Percentiles rank a stretch among this genome's conserved stretches.
Evolutionary conservation across 495 filamentous ascomycete species (phyloP).

Genomic region (Talaromyces stipitatus): DNA sequence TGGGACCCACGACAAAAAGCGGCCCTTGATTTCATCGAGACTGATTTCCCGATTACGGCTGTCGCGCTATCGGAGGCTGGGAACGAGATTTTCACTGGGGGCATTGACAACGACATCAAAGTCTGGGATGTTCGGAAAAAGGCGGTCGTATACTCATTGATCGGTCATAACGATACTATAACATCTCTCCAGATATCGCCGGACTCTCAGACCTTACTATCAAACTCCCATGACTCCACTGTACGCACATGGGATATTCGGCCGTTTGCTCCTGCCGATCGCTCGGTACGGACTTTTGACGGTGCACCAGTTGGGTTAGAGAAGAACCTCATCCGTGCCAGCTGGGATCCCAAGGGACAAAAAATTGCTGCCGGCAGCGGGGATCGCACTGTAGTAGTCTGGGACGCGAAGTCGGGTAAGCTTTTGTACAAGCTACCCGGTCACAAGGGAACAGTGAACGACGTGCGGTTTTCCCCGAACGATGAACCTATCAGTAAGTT

Average conservation of each 20-base stretch:
- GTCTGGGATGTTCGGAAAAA: conserved; percentile 96
- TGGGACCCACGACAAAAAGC: conserved; percentile 95
- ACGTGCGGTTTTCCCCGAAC: conserved; percentile 78
- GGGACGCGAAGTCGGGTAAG: conserved; percentile 76
- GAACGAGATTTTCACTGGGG: conserved; percentile 90
- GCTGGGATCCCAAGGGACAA: conserved; percentile 83
- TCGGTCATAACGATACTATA: conserved; percentile 86
- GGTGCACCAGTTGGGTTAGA: conserved; percentile 82
- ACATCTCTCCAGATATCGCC: conserved; percentile 86
- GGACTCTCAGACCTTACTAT: conserved; percentile 82
- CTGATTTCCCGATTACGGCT: conserved; percentile 87
- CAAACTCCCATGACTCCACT: conserved; percentile 88
- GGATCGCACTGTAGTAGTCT: conserved; percentile 84
- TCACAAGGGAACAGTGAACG: conserved; percentile 93
- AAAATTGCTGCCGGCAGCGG: conserved; percentile 85
- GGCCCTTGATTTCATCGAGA: conserved; percentile 79
- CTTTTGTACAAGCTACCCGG: conserved; percentile 91
- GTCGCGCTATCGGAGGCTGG: conserved; percentile 86
- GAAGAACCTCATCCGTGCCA: conserved; percentile 84
- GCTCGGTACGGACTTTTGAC: conserved; percentile 78
- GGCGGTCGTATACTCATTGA: conserved; percentile 74
- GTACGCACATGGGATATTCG: conserved; percentile 94
- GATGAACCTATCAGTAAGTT: conserved; percentile 84
- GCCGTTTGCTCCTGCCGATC: conserved; percentile 83
- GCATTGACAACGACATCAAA: conserved; percentile 95